Evolutionary conservation across 2,329 filamentous ascomycete species (phyloP), one percentile per base, ranked within the genome.

Genomic region (Didymella keratinophila): DNA sequence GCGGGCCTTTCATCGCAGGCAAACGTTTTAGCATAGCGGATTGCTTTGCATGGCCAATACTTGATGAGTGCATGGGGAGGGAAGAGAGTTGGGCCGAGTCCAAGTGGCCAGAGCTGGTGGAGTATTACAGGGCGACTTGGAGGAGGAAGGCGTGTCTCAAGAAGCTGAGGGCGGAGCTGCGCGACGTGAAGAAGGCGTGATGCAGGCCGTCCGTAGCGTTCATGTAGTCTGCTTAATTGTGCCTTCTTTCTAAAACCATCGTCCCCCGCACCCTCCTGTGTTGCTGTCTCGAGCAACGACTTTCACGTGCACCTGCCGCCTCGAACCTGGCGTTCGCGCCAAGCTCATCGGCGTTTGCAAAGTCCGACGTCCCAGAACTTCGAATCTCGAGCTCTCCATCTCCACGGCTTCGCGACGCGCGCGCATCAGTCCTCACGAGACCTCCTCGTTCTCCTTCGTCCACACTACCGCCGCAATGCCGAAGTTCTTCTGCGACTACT

Each of bases 401-500:
- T 67, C 60, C 27, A 66, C 59, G 58, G 63, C 60, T 61, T 42
- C 59, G 63, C 65, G 60, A 66, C 65, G 63, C 66, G 66, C 58
- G 45, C 51, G 34, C 46, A 58, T 37, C 41, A 41, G 39, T 6
- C 28, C 23, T 12, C 37, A 14, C 37, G 30, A 1, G 20, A 14
- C 37, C 4, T 16, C 10, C 11, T 16, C 14, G 5, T 16, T 12
- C 30, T 32, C 3, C 12, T 6, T 16, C 12, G 12, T 14, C 12
- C 30, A 16, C 30, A 12, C 23, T 14, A 23, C 25, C 50, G 21
- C 4, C 39, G 64, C 43, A 3, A 71, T 71, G 68, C 68, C 68
- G 21, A 71, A 71, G 60, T 71, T 71, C 61, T 71, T 71, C 51
- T 71, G 93, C 85, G 95, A 99, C 79, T 99, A 99, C 81, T 99